A percentile compares a stretch with the other conserved stretches of the same genome.
phyloP scores from a whole-genome alignment of 345 rosid species.

The Arabidopsis suecica region DNA sequence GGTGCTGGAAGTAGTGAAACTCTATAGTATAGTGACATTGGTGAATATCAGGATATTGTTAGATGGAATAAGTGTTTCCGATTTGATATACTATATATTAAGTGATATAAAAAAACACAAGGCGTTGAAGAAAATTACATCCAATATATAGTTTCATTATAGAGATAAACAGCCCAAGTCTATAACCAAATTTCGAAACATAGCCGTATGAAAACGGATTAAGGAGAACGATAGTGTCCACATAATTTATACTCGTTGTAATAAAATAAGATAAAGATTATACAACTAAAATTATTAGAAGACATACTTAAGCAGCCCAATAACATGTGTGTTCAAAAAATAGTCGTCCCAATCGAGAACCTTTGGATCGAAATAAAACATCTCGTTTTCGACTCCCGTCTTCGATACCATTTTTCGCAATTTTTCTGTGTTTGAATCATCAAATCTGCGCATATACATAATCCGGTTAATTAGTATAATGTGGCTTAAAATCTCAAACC shows the following conservation, averaged over 20 bases:
- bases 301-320: conserved; percentile 50
- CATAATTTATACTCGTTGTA: conserved; percentile 3
- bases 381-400: conserved; percentile 26
- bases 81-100: not conserved
- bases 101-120: not conserved
- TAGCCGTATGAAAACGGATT: not conserved
- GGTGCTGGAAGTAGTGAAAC: not conserved
- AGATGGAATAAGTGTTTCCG: not conserved
- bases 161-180: not conserved
- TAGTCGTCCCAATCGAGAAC: conserved; percentile 62
- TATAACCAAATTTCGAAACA: not conserved
- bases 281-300: conserved; percentile 9
- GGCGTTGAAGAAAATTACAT: not conserved
- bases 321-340: conserved; percentile 51
- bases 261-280: not conserved
- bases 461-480: not conserved
- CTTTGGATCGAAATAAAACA: conserved; percentile 58
- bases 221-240: not conserved
- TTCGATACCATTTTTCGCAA: conserved; percentile 13
- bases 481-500: not conserved
- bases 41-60: no score
- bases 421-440: conserved; percentile 33
- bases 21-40: not conserved
- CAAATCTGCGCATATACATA: conserved; percentile 33
- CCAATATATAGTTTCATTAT: not conserved